Base-by-base conservation (phyloP, 305 asterid genomes). In the Plantago coronopus region DNA sequence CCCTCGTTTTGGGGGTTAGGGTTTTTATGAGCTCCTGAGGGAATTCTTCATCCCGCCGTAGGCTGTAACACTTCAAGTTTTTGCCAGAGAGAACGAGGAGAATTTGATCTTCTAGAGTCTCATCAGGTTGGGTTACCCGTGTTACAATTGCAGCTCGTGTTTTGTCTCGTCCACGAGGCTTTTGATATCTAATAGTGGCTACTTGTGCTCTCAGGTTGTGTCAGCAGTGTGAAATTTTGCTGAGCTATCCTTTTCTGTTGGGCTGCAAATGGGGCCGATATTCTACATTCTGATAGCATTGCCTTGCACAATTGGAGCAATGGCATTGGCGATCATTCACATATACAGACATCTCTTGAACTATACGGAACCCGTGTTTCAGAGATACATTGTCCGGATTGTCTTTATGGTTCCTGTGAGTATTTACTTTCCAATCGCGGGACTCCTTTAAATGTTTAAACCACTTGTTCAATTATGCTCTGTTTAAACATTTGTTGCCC, bases 371-470 rank as follows among this genome's bases (percentile, higher is more conserved):
- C 96, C 99, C 31, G 82, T 86, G n/a, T 93, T 81, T 75, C 98
- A 93, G 82, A 78, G 97, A 76, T 90, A 81, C 76, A 94, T 90
- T 54, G 97, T 94, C 59, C 96, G 99, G 25, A 94, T 94, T 69
- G 88, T 94, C 78, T 94, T 94, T 69, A 94, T 94, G 99, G 96
- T 94, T 79, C 99, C 97, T 62, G 99, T 94, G 73, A 89, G 99
- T 81, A 57, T 64, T 42, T 64, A 2, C 22, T 49, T 40, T 31
- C 47, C 43, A 17, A 17, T 57, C 53, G 12, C 29, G n/a, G 20
- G 37, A 48, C 44, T 11, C 12, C 13, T 10, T 38, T 38, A 8
- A 38, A 1, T 1, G 43, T 38, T 38, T 38, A 1, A 14, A 11
- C 43, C 15, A 10, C 2, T 38, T 38, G 43, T 38, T 38, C 12